phyloP scores from a whole-genome alignment of 1,139 yeast genomes.

The Pichia terricola region DNA sequence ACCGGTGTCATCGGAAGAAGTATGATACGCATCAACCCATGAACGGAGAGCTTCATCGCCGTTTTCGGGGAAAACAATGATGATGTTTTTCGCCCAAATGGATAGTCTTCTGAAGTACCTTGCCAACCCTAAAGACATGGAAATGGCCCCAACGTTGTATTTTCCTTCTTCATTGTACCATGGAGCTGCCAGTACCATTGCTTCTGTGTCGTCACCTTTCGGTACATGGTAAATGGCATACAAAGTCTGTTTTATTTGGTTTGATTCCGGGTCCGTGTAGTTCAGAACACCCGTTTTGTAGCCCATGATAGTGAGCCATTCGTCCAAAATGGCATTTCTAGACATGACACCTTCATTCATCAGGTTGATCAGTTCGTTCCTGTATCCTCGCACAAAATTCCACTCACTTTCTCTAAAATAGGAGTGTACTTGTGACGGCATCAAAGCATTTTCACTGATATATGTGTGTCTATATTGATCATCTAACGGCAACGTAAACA shows the following conservation, averaged over 20 bases:
- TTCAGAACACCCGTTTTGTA: slow-evolving; percentile 45
- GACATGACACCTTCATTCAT: slow-evolving; percentile 28
- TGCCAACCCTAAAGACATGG: slow-evolving; percentile 64
- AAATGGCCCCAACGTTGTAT: slow-evolving; percentile 70
- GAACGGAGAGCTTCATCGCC: slow-evolving; percentile 60
- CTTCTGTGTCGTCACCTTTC: slow-evolving; percentile 92
- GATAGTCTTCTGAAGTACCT: slow-evolving; percentile 79
- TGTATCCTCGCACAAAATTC: slow-evolving; percentile 82
- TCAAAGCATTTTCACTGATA: slow-evolving; percentile 89
- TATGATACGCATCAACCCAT: slow-evolving; percentile 95
- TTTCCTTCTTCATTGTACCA: slow-evolving; percentile 56
- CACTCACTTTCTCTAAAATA: slow-evolving; percentile 92
- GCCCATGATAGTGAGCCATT: slow-evolving; percentile 68
- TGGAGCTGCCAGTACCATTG: slow-evolving; percentile 85
- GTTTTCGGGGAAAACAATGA: slow-evolving; percentile 74
- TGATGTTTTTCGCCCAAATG: slow-evolving; percentile 91
- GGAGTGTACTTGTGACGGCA: slow-evolving; percentile 93
- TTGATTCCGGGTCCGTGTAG: slow-evolving; percentile 11
- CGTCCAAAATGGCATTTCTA: slow-evolving; percentile 38
- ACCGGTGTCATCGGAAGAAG: slow-evolving; percentile 78
- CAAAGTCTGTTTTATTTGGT: slow-evolving; percentile 29
- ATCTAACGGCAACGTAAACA: slow-evolving; percentile 61
- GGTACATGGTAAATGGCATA: slow-evolving; percentile 90
- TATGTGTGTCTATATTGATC: slow-evolving; percentile 81
- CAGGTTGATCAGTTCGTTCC: slow-evolving; percentile 42